Evolutionary conservation across 1,139 yeast species (phyloP), one percentile per base, ranked within the genome.

Genomic region (Blastobotrys malaysiensis): DNA sequence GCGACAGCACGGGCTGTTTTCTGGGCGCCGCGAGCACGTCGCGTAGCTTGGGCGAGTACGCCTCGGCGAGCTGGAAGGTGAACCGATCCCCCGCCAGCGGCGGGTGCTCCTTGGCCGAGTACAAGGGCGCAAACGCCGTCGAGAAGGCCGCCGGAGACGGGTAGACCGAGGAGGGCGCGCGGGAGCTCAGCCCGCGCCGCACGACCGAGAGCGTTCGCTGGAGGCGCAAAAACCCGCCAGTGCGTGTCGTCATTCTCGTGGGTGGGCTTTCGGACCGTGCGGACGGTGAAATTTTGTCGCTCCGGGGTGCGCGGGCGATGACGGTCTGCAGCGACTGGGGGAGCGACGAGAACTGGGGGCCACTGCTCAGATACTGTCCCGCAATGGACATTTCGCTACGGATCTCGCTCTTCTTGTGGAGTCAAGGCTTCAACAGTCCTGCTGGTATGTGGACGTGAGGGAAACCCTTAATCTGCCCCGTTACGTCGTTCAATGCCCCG

Each of bases 31-130:
- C 45, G 1, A 39, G 20, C 18, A 16, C 16, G 11, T 36, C 52
- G 20, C 51, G 52, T 5, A 46, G 7, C 36, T 55, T 55, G n/a
- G 58, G 56, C 14, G 52, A 51, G 51, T 50, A 55, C 19, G 58
- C 56, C 43, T 55, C 58, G 20, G 54, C 50, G 31, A 53, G 39
- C 26, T 48, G 50, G 26, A 55, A 46, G 13, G 43, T 26, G 44
- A 49, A 49, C 43, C 36, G 45, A 19, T 45, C 48, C 26, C 52
- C 47, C 5, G 49, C 43, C 20, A 16, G 16, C 45, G 27, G 49
- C 26, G 18, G 39, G 51, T 7, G 22, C 24, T 27, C 26, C 16
- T 16, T 46, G 44, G 24, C 22, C 16, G 44, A 39, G 22, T 19
- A 47, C 21, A 20, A 39, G n/a, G 27, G 43, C 43, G 39, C 31